Conservation (phyloP, 768 basidiomycete genomes). For the Leucocoprinus sp. region DNA sequence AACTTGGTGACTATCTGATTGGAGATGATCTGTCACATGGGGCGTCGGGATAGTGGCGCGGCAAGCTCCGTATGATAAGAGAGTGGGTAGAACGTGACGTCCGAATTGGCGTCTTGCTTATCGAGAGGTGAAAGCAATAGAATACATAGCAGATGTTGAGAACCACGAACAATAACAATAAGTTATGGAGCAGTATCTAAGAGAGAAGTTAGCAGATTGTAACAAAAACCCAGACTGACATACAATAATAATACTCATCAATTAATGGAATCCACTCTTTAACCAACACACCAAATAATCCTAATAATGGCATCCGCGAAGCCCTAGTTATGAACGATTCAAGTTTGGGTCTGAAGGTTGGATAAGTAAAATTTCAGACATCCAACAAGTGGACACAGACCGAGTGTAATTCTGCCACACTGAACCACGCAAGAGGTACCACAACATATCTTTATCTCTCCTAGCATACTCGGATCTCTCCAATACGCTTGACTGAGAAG, state of each 20-base stretch:
- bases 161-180: slow-evolving; percentile 1
- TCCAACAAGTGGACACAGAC: slow-evolving; percentile 28
- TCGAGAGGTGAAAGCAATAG: slow-evolving; percentile 3
- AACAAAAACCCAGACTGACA: slow-evolving; percentile 23
- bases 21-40: slow-evolving; percentile 4
- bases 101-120: slow-evolving; percentile 1
- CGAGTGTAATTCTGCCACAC: slow-evolving; percentile 78
- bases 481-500: slow-evolving; percentile 50
- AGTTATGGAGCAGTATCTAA: slow-evolving; percentile 35
- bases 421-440: slow-evolving; percentile 80
- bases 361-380: slow-evolving; percentile 9
- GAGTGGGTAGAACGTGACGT: slow-evolving; percentile 3
- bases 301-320: slow-evolving; percentile 51
- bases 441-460: slow-evolving; percentile 73
- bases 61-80: slow-evolving; percentile 9
- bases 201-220: not conserved
- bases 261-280: slow-evolving; percentile 87
- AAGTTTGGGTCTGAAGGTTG: slow-evolving; percentile 57
- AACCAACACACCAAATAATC: slow-evolving; percentile 60
- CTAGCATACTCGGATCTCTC: slow-evolving; percentile 76
- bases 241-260: slow-evolving; percentile 88
- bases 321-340: slow-evolving; percentile 51
- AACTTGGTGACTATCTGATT: slow-evolving; percentile 5
- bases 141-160: slow-evolving; percentile 8
- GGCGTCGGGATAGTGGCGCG: not conserved